Percentiles rank a stretch among this genome's conserved stretches.
Evolutionary conservation across 352 stramenopile genomes (phyloP).

Genomic region (Phytophthora hibernalis): DNA sequence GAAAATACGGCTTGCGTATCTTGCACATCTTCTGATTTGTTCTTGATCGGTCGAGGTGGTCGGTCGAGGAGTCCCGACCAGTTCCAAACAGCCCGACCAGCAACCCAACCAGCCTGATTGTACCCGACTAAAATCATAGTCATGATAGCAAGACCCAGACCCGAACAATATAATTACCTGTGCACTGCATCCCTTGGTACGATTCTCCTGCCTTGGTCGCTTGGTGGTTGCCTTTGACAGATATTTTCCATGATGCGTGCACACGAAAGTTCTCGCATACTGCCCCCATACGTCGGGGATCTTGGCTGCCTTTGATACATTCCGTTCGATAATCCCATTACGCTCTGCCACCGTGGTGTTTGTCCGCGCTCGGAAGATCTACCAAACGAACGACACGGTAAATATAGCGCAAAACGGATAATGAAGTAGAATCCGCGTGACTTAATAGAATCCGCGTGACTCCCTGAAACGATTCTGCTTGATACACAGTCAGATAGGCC

Average conservation of each 20-base stretch:
- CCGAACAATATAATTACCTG: slow-evolving; percentile 5
- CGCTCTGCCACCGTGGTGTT: slow-evolving; percentile 4
- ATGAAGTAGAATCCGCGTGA: too few species aligned
- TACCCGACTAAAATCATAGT: not conserved
- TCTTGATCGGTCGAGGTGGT: too few species aligned
- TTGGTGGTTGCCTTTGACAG: not conserved
- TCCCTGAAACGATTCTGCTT: too few species aligned
- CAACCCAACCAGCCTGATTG: slow-evolving; percentile 1
- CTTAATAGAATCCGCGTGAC: too few species aligned
- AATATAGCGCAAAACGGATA: slow-evolving; percentile 2
- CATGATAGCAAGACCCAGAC: not conserved
- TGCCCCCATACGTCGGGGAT: slow-evolving; percentile 1
- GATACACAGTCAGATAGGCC: too few species aligned
- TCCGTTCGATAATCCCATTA: slow-evolving; percentile 1
- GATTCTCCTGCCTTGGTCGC: not conserved
- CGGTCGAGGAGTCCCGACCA: not conserved
- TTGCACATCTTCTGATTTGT: too few species aligned
- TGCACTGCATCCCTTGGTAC: not conserved
- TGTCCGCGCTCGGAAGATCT: not conserved
- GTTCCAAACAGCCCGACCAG: too few species aligned
- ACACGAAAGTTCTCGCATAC: slow-evolving; percentile 7
- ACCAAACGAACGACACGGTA: not conserved
- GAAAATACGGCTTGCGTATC: too few species aligned
- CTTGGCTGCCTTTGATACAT: not conserved
- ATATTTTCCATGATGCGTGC: slow-evolving; percentile 11